Base-by-base conservation (phyloP, 805 yeast species). In the Ogataea naganishii region DNA sequence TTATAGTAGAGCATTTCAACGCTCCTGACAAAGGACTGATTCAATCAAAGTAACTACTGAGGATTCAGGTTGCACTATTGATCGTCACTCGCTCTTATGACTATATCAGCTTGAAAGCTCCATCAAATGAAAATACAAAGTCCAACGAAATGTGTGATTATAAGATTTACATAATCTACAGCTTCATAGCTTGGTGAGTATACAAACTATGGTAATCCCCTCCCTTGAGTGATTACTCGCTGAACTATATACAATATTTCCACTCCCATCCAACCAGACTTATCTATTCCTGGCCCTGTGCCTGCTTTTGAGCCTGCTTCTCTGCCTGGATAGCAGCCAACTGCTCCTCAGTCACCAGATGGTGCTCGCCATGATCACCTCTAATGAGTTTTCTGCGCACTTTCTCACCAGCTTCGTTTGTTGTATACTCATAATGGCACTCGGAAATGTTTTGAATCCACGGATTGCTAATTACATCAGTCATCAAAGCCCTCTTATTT, bases 261-360 rank as follows among this genome's bases (percentile, higher is more conserved):
- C n/a, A n/a, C 7, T 14, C 15, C 24, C 9, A 24, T 12, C 24
- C 18, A 26, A 14, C 22, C 14, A 8, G 23, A 16, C 14, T 19
- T 8, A 14, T 18, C 17, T 15, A 24, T 11, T 37, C 33, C 33
- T 39, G 22, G 31, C 14, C 34, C 27, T 39, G 41, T 14, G 51
- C 23, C 14, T 35, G 35, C 20, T 44, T 44, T 33, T 40, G 47
- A 23, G 46, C 48, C 29, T 50, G 46, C 20, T 54, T 53, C 20
- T 53, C 60, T 13, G 52, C 57, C 36, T 65, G 63, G 20, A 64
- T 29, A 26, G 56, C 60, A 10, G 49, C 55, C 32, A 78, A 51
- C 27, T 78, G 80, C 14, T 75, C 79, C 40, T 76, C 85, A 0
- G 84, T 73, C 10, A 80, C 62, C 40, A 81, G 58, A 52, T 78